These are phyloP conservation scores for Crithidia expoeki DNA, from an alignment of 208 protist species.

Conservation along the genomic window DNA sequence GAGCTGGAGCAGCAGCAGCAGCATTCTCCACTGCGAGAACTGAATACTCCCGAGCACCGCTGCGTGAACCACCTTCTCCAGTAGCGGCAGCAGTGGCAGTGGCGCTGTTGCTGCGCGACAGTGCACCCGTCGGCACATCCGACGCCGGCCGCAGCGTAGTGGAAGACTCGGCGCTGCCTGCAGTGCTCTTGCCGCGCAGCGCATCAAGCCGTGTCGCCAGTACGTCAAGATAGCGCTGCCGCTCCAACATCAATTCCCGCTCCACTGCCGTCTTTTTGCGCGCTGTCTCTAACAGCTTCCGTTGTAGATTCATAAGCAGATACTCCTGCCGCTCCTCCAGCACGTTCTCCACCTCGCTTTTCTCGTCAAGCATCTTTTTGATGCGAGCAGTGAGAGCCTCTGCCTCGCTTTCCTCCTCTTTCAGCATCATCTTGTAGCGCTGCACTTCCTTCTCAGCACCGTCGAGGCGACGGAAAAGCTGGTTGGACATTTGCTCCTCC, in stretches of 20 bases:
- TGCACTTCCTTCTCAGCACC: constrained; percentile 58
- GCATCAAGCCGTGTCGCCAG: constrained; percentile 40
- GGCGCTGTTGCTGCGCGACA: background rate
- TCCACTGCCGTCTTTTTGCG: constrained; percentile 67
- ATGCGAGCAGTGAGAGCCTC: constrained; percentile 54
- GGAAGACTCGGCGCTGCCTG: constrained; percentile 18
- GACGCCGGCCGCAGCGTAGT: background rate
- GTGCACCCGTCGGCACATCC: background rate
- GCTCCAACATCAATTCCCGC: constrained; percentile 71
- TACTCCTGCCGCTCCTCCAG: constrained; percentile 76
- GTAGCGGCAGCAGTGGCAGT: background rate
- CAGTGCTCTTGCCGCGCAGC: constrained; percentile 29
- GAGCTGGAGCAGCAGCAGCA: background rate
- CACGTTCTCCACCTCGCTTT: constrained; percentile 64
- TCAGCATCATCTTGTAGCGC: constrained; percentile 46
- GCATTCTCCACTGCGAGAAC: background rate
- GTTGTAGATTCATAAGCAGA: constrained; percentile 66
- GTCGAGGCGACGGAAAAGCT: constrained; percentile 75
- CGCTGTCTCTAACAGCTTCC: constrained; percentile 68
- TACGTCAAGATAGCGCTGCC: constrained; percentile 69
- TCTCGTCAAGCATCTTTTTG: constrained; percentile 50
- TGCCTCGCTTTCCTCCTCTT: constrained; percentile 58
- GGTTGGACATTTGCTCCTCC: constrained; percentile 80
- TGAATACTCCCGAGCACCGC: background rate
- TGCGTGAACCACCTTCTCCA: background rate